Evolutionary conservation across 2,329 filamentous ascomycete genomes (phyloP), one percentile per base, ranked within the genome.

Genomic region (Corniculantispora saksenae): DNA sequence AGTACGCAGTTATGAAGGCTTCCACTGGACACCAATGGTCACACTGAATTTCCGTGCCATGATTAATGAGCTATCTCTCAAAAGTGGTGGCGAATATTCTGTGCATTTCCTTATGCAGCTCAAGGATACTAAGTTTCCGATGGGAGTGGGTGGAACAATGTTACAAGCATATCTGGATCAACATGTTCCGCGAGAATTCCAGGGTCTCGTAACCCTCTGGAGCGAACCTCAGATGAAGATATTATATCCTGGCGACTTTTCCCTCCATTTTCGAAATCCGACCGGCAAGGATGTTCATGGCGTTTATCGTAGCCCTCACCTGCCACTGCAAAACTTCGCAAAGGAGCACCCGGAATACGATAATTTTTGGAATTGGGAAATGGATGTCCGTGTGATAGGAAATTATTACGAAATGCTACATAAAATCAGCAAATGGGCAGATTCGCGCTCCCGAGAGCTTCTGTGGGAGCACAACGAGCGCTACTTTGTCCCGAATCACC

Each of bases 31-130:
- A 2, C 82, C 88, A 2, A 89, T 94, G 73, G 88, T 91, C 55
- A 82, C 95, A 45, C 82, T 96, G 72, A 94, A 93, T 77, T 84
- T 97, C 71, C 91, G 93, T 17, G 89, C 93, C 40, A 80, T 97
- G 71, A 87, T 97, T 50, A 88, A 89, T 3, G 93, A 97, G 77
- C 82, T 96, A 13, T 87, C 89, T 8, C 80, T 97, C 54, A 83
- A 87, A 62, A 94, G 91, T 0, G 92, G 92, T 40, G 91, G 90
- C 58, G 92, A 96, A 74, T 96, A 95, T 71, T 84, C 86, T 7
- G 83, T 97, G 2, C 92, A 95, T 75, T 92, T 97, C 73, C 82
- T 97, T 40, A 84, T 97, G 45, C 92, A 97, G 70, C 91, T 95
- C 69, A 92, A 92, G 71, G 90, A 96, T 75, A 85, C 90, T 70